phyloP scores from a whole-genome alignment of 1,284 basidiomycete genomes.

The Cutaneotrichosporon mucoides region DNA sequence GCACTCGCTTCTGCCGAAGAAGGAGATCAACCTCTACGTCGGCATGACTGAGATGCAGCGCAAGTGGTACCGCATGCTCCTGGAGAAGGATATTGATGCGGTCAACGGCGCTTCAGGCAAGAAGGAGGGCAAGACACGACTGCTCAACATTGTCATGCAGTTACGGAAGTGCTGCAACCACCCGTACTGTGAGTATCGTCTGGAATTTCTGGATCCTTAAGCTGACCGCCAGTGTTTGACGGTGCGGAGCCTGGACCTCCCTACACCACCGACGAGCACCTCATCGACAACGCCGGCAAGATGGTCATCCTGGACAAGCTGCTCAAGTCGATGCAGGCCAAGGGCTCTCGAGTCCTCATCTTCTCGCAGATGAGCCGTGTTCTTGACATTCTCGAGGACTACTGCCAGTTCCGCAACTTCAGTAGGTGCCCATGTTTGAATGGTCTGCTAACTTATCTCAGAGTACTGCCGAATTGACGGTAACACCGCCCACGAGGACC shows the following conservation, averaged over 20 bases:
- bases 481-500: slow-evolving; percentile 91
- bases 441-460: slow-evolving; percentile 43
- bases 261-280: slow-evolving; percentile 96
- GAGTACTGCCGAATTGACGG: slow-evolving; percentile 98
- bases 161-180: slow-evolving; percentile 60
- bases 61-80: slow-evolving; percentile 92
- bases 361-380: slow-evolving; percentile 99
- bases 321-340: slow-evolving; percentile 78
- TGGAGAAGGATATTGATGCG: slow-evolving; percentile 99
- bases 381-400: slow-evolving; percentile 94
- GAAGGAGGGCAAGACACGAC: slow-evolving; percentile 95
- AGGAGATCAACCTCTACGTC: slow-evolving; percentile 99
- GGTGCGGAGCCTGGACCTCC: slow-evolving; percentile 96
- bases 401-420: slow-evolving; percentile 87
- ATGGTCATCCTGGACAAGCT: slow-evolving; percentile 98
- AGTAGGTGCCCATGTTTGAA: slow-evolving; percentile 56
- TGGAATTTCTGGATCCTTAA: too few relatives aligned
- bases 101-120: slow-evolving; percentile 95
- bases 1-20: slow-evolving; percentile 93
- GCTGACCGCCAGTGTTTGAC: slow-evolving; percentile 58
- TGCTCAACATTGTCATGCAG: slow-evolving; percentile 99
- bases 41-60: slow-evolving; percentile 97
- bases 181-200: slow-evolving; percentile 51
- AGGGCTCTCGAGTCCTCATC: slow-evolving; percentile 91
- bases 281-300: slow-evolving; percentile 92